Conservation (phyloP, 306 rosid genomes). For the Casuarina cunninghamiana region DNA sequence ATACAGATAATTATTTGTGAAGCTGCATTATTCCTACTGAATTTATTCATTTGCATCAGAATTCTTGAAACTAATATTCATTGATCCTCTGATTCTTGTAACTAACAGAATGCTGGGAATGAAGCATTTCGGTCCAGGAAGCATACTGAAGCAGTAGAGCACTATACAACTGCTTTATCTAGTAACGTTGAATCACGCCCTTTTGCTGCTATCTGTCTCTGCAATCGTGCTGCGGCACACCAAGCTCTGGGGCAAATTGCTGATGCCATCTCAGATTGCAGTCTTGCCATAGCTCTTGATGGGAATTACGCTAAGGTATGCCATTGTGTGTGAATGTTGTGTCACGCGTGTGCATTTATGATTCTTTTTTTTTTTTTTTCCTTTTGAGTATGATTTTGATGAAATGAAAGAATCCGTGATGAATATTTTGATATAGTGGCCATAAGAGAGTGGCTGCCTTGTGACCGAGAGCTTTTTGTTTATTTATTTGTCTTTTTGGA, state of each 20-base stretch:
- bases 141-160: conserved; percentile 71
- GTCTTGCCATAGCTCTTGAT: conserved; percentile 84
- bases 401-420: neutral
- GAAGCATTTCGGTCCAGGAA: conserved; percentile 66
- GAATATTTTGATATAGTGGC: neutral
- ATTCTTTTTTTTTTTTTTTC: neutral
- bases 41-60: neutral
- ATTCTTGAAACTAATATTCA: conserved; percentile 30
- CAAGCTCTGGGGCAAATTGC: conserved; percentile 85
- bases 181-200: conserved; percentile 67
- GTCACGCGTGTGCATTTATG: neutral
- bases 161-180: conserved; percentile 80
- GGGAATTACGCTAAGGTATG: conserved; percentile 79
- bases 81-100: conserved; percentile 23
- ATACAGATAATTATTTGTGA: neutral
- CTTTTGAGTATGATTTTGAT: neutral
- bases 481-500: neutral
- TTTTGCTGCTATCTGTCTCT: conserved; percentile 81
- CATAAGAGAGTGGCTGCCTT: neutral
- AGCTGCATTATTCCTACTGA: neutral
- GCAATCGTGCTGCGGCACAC: conserved; percentile 95
- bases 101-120: conserved; percentile 77
- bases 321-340: conserved; percentile 12
- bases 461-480: neutral
- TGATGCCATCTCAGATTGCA: conserved; percentile 95